These are phyloP conservation scores for Saccharomycopsis malanga DNA, from an alignment of 805 yeast genomes.

Conservation along the genomic window DNA sequence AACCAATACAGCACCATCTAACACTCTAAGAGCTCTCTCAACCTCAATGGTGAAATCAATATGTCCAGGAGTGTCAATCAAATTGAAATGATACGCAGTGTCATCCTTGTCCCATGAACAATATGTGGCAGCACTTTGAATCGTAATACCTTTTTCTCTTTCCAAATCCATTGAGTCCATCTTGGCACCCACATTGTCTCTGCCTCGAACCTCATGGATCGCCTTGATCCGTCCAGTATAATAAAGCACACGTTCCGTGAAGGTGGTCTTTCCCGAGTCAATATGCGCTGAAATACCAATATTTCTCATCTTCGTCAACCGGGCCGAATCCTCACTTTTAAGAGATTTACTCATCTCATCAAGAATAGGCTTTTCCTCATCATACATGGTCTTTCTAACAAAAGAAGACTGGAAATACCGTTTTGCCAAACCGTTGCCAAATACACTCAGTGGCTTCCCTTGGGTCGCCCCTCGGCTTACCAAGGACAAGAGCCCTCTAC, in stretches of 20 bases:
- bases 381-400: conserved; percentile 36
- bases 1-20: conserved; percentile 97
- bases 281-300: conserved; percentile 98
- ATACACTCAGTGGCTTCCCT: too few relatives aligned
- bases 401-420: conserved; percentile 32
- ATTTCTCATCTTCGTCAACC: conserved; percentile 66
- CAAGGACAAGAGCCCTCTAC: too few relatives aligned
- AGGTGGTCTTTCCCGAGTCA: conserved; percentile 96
- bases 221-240: conserved; percentile 97
- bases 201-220: conserved; percentile 93
- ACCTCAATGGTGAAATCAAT: conserved; percentile 98
- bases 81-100: conserved; percentile 73
- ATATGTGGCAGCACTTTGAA: conserved; percentile 97
- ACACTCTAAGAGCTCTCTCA: conserved; percentile 94
- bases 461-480: too few relatives aligned
- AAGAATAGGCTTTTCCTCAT: conserved; percentile 64
- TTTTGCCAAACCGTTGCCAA: background rate
- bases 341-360: conserved; percentile 44
- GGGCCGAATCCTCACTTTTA: conserved; percentile 44
- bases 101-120: conserved; percentile 87
- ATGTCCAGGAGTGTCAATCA: conserved; percentile 98
- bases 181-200: conserved; percentile 97
- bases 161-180: conserved; percentile 99
- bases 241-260: conserved; percentile 92
- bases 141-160: conserved; percentile 97